A percentile compares a stretch with the other conserved stretches of the same genome.
These are phyloP conservation scores for Pythium aphanidermatum DNA, from an alignment of 352 stramenopile species.

Conservation along the genomic window DNA sequence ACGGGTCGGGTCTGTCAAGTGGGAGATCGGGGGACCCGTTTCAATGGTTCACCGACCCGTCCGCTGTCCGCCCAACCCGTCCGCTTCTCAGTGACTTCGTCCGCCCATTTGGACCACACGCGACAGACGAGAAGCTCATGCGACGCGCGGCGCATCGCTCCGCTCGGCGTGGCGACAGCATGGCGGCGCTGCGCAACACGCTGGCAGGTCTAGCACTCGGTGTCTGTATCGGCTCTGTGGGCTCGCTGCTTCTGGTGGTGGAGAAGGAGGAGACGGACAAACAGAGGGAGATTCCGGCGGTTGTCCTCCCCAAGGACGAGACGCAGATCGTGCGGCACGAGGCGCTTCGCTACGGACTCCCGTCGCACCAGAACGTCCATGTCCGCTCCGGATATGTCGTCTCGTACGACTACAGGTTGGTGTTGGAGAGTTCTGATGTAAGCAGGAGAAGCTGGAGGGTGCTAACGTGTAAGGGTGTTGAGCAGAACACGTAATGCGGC, in stretches of 20 bases:
- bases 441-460: neutral
- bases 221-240: constrained; percentile 9
- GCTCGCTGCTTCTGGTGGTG: constrained; percentile 7
- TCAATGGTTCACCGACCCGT: no score
- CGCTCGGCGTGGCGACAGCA: neutral
- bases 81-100: no score
- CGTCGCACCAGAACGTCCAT: constrained; percentile 62
- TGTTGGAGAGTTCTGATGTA: neutral
- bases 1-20: no score
- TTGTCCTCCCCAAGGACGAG: constrained; percentile 7
- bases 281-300: neutral
- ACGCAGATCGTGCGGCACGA: constrained; percentile 34
- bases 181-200: neutral
- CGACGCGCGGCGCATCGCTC: constrained; percentile 8
- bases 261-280: constrained; percentile 5
- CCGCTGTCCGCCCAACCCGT: no score
- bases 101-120: no score
- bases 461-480: neutral
- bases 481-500: constrained; percentile 71
- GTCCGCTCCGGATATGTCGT: constrained; percentile 77
- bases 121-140: no score
- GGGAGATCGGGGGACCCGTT: no score
- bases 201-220: constrained; percentile 10
- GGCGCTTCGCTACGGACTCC: constrained; percentile 64
- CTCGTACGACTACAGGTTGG: constrained; percentile 78